Conservation (phyloP, 805 yeast genomes). For the Lipomyces anomalus region DNA sequence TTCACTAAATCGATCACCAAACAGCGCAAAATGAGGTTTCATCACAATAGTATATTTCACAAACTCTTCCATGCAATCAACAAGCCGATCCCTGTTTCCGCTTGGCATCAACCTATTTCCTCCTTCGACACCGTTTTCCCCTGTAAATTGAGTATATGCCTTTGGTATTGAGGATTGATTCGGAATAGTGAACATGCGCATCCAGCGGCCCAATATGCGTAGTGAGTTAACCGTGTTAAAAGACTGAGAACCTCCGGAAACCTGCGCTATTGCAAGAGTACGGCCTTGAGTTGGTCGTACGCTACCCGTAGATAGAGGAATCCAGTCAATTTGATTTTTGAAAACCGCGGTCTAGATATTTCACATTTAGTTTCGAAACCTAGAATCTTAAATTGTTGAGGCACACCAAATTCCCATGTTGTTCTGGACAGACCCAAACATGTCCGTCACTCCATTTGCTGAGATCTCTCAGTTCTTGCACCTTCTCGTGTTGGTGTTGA, state of each 20-base stretch:
- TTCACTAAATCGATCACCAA: conserved; percentile 7
- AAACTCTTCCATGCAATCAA: conserved; percentile 6
- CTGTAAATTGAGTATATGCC: conserved; percentile 5
- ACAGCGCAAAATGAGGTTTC: conserved; percentile 2
- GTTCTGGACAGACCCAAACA: conserved; percentile 6
- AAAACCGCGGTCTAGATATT: conserved; percentile 5
- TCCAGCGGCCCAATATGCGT: conserved; percentile 8
- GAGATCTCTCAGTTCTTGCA: conserved; percentile 5
- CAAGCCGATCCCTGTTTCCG: conserved; percentile 5
- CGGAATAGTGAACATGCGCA: conserved; percentile 10
- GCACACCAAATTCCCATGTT: conserved; percentile 5
- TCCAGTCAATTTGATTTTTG: conserved; percentile 9
- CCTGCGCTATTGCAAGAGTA: conserved; percentile 8
- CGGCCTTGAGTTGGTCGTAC: conserved; percentile 9
- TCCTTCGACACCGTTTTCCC: neutral
- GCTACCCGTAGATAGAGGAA: conserved; percentile 4
- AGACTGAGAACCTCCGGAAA: conserved; percentile 6
- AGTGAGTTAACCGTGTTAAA: conserved; percentile 7
- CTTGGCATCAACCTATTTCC: conserved; percentile 3
- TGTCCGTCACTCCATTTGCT: conserved; percentile 7
- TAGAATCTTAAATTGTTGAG: neutral
- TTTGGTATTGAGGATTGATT: conserved; percentile 8
- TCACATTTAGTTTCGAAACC: neutral
- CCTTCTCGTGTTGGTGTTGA: conserved; percentile 6
- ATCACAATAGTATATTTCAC: conserved; percentile 1